Conservation (phyloP, 164 flowering plant genomes). For the Umbilicus rupestris region DNA sequence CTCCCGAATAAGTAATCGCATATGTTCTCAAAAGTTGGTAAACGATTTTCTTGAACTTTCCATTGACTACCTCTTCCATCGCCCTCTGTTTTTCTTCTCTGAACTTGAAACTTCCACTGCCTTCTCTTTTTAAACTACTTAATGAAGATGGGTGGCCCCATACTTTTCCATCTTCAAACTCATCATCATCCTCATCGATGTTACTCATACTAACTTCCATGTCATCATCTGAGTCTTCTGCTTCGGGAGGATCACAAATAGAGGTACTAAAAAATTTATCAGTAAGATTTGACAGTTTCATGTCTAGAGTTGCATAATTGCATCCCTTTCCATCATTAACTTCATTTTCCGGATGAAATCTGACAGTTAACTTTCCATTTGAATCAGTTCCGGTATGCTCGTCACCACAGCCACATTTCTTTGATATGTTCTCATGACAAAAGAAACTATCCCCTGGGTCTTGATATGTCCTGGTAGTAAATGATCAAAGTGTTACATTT, state of each 20-base stretch:
- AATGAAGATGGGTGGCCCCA: conserved; percentile 59
- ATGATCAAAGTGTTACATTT: conserved; percentile 2
- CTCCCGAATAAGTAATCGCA: conserved; percentile 29
- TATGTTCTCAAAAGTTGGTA: conserved; percentile 43
- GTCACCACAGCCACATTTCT: background rate
- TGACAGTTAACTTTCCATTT: background rate
- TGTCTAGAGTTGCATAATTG: conserved; percentile 10
- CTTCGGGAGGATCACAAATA: conserved; percentile 78
- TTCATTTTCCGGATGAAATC: background rate
- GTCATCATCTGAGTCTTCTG: conserved; percentile 66
- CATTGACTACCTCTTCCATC: conserved; percentile 47
- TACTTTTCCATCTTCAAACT: conserved; percentile 38
- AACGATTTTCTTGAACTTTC: conserved; percentile 58
- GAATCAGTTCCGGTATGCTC: background rate
- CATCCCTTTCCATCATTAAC: conserved; percentile 16
- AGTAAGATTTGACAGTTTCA: conserved; percentile 17
- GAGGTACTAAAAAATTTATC: conserved; percentile 26
- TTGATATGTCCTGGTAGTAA: background rate
- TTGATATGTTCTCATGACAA: background rate
- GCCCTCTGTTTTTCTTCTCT: conserved; percentile 45
- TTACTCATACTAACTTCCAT: conserved; percentile 38
- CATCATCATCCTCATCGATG: conserved; percentile 65
- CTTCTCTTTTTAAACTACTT: conserved; percentile 30
- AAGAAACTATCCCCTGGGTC: background rate
- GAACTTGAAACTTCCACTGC: conserved; percentile 23